Evolutionary conservation across 768 basidiomycete species (phyloP), one percentile per base, ranked within the genome.

Genomic region (Fistulinella prunicolor): DNA sequence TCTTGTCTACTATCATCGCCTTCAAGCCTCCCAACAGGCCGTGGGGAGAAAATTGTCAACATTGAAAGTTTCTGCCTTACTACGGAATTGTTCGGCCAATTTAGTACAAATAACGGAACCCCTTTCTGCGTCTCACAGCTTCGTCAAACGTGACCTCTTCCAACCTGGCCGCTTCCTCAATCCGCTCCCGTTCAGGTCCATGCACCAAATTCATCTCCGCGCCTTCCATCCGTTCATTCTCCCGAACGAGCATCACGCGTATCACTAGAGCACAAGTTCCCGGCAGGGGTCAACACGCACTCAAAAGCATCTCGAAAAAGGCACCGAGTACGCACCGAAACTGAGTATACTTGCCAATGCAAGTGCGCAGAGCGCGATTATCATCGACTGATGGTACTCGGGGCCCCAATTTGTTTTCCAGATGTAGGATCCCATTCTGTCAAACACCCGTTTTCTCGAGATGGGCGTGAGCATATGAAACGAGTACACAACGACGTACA

Each of bases 381-480:
- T 71, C 81, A 85, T 81, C 2, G 81, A 81, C 41, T 70, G 79
- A 46, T 81, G 81, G 51, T 85, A 86, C 49, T 72, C 55, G 0
- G 82, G 83, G 2, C 79, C 71, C 82, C 82, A 86, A 20, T 66
- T 62, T 4, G 76, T 58, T 55, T 79, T 78, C 83, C 83, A 86
- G 0, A 77, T 75, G 52, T 77, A 83, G 0, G 82, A 81, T 12
- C 81, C 79, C 59, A 81, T 81, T 3, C 82, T 83, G 23, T 22
- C 13, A 4, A 35, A 14, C 24, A 5, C 14, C 13, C 34, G 10
- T 21, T 20, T 19, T 28, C 6, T 6, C 12, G 28, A 28, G 28
- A 28, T 12, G 7, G 28, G 12, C 28, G 28, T 12, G 28, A 6
- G 28, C 28, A 6, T 28, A 19, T 28, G 14, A 42, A 17, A 40